Evolutionary conservation across 139 green algal species (phyloP).

Genomic region (Klebsormidium nitens): DNA sequence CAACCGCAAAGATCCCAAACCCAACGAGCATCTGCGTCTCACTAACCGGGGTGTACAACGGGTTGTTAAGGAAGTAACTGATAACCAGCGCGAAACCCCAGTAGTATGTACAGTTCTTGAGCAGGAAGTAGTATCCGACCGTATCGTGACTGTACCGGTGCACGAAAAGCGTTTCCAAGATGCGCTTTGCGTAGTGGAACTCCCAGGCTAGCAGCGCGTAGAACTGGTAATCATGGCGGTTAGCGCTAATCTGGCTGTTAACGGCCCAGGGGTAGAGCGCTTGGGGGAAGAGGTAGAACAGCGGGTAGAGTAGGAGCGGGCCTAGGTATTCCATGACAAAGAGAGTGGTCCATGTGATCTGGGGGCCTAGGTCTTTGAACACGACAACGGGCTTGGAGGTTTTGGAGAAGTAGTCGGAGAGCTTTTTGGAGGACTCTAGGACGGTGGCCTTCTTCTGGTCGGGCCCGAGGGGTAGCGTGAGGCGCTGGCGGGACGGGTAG

Average conservation of each 20-base stretch:
- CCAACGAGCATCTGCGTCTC: slow-evolving; percentile 29
- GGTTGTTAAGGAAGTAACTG: slow-evolving; percentile 97
- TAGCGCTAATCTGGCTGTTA: no score
- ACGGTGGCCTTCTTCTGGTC: not conserved
- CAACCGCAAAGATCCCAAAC: slow-evolving; percentile 42
- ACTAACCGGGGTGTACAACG: slow-evolving; percentile 73
- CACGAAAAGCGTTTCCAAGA: slow-evolving; percentile 90
- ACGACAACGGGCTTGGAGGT: slow-evolving; percentile 43
- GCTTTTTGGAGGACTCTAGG: slow-evolving; percentile 39
- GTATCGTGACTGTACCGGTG: slow-evolving; percentile 79
- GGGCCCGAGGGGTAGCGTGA: slow-evolving; percentile 23
- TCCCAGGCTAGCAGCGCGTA: slow-evolving; percentile 83
- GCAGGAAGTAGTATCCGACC: slow-evolving; percentile 95
- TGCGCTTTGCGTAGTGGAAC: slow-evolving; percentile 94
- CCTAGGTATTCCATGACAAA: slow-evolving; percentile 99
- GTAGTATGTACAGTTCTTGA: slow-evolving; percentile 95
- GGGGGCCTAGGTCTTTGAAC: slow-evolving; percentile 87
- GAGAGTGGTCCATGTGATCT: slow-evolving; percentile 85
- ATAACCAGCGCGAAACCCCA: slow-evolving; percentile 85
- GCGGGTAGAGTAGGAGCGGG: slow-evolving; percentile 82
- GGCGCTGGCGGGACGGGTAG: slow-evolving; percentile 34
- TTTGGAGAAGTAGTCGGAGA: slow-evolving; percentile 61
- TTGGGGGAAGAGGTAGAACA: slow-evolving; percentile 74
- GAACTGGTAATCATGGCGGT: slow-evolving; percentile 56
- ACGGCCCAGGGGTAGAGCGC: slow-evolving; percentile 16